A percentile compares a stretch with the other conserved stretches of the same genome.
Evolutionary conservation across 345 rosid genomes (phyloP).

Genomic region (Citrus australasica): DNA sequence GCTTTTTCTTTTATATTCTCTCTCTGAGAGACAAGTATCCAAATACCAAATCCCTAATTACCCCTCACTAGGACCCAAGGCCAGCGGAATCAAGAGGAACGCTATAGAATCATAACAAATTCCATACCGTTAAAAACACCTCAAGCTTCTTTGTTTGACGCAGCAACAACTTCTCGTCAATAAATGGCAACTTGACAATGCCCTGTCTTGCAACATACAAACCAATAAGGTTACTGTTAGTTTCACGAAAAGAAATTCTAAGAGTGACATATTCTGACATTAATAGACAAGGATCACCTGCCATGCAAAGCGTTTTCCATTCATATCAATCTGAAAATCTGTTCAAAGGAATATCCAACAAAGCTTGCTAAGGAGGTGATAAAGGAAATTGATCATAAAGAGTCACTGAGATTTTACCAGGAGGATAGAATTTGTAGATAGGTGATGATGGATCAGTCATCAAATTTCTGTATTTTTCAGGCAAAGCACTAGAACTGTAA

Average conservation of each 20-base stretch:
- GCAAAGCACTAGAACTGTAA: slow-evolving; percentile 85
- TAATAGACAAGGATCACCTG: slow-evolving; percentile 56
- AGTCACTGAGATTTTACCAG: slow-evolving; percentile 42
- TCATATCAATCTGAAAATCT: slow-evolving; percentile 98
- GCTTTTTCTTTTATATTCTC: background rate
- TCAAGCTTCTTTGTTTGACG: slow-evolving; percentile 83
- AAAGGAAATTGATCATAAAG: slow-evolving; percentile 4
- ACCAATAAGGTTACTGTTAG: slow-evolving; percentile 7
- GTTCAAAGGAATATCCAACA: slow-evolving; percentile 21
- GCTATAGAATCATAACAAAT: background rate
- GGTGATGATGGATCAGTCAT: slow-evolving; percentile 89
- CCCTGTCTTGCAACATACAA: slow-evolving; percentile 52
- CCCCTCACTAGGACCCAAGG: background rate
- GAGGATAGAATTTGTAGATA: slow-evolving; percentile 66
- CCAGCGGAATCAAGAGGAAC: too few species aligned
- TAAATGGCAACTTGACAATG: slow-evolving; percentile 91
- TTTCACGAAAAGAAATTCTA: background rate
- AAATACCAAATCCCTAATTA: background rate
- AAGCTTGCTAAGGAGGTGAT: background rate
- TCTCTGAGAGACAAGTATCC: background rate
- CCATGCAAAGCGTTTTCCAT: slow-evolving; percentile 97
- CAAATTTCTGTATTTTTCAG: slow-evolving; percentile 67
- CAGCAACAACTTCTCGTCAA: slow-evolving; percentile 77
- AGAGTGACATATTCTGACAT: background rate
- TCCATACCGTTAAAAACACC: slow-evolving; percentile 67